Base-by-base conservation (phyloP, 495 filamentous ascomycete species). In the Aspergillus carlsbadensis region DNA sequence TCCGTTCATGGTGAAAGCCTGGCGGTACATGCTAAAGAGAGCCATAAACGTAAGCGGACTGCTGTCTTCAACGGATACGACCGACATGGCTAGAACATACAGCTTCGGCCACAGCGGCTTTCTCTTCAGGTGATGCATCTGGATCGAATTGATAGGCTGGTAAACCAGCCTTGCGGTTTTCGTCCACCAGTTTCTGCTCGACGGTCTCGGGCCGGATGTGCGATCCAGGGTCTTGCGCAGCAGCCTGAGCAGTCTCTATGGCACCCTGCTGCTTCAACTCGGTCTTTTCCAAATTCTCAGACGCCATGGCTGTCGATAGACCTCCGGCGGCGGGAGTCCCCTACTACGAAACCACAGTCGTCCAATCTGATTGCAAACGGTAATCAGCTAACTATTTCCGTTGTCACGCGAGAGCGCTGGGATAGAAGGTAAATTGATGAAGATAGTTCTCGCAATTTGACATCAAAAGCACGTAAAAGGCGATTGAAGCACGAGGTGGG, bases 91-190 rank as follows among this genome's bases (percentile, higher is more conserved):
- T n/a, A 47, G 26, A 24, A 82, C 87, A 52, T 82, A 97, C 94
- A 59, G 86, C 82, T 80, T 80, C 79, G 5, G 87, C 86, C 57
- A 88, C 87, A 21, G 87, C 87, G 44, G 82, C 85, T 76, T 98
- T 98, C 65, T 92, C 81, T 70, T 91, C 90, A 0, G 89, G 81
- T 17, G 81, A 85, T 22, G 92, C 92, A 77, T 96, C 67, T 2
- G 94, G 91, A 67, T 98, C 80, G 73, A 97, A 98, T 63, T 87
- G 84, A 68, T 87, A 91, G 49, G 90, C 93, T 8, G 84, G 77
- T 3, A 84, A 81, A 18, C 94, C 94, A 14, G 86, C 87, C 61
- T 87, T 85, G 64, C 79, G 83, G 60, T 86, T 87, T 67, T 96
- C 87, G 6, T 87, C 78, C 24, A 93, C 80, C 41, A 96, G 73